Base-by-base conservation (phyloP, 2,329 filamentous ascomycete species). In the Pleurostoma richardsiae region DNA sequence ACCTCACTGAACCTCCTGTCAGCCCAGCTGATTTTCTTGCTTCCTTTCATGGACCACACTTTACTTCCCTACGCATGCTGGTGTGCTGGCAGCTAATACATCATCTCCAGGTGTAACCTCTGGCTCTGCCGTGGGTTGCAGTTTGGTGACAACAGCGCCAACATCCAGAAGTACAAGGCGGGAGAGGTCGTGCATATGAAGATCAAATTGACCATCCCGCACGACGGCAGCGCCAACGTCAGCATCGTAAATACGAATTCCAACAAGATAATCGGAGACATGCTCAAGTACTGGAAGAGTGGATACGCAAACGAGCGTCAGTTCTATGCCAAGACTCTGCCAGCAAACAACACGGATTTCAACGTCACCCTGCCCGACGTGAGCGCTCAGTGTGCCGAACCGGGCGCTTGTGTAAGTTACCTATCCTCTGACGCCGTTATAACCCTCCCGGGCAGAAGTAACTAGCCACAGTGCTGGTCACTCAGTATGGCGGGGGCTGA, bases 171-270 rank as follows among this genome's bases (percentile, higher is more conserved):
- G 29, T 70, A 65, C 56, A 55, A 55, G n/a, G 53, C 70, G 4
- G 72, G 72, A n/a, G 58, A 74, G 54, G 59, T 52, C 3, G 62
- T 76, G 44, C 57, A 65, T 55, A 60, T 76, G 43, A 60, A 62
- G 33, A 64, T 75, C 36, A 64, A 61, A 30, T 71, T 77, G 44
- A 63, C 66, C 28, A 71, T 72, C 49, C 70, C 72, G 4, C 73
- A 77, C 59, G 64, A 58, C 43, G 73, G 73, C 49, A 59, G 64
- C 44, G 71, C 72, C 53, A 76, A 77, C 52, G 72, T 76, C 46
- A 71, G 67, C 39, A 62, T 76, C 44, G 71, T 76, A 49, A 70
- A 74, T 48, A 72, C 70, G 11, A 56, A 62, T 41, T 64, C 59
- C 50, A 71, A 80, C 60, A 66, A 58, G 8, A 59, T 77, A 47